Percentiles rank a stretch among this genome's conserved stretches.
These are phyloP conservation scores for Coccomyxa sp. DNA, from an alignment of 139 green algal species.

Conservation along the genomic window DNA sequence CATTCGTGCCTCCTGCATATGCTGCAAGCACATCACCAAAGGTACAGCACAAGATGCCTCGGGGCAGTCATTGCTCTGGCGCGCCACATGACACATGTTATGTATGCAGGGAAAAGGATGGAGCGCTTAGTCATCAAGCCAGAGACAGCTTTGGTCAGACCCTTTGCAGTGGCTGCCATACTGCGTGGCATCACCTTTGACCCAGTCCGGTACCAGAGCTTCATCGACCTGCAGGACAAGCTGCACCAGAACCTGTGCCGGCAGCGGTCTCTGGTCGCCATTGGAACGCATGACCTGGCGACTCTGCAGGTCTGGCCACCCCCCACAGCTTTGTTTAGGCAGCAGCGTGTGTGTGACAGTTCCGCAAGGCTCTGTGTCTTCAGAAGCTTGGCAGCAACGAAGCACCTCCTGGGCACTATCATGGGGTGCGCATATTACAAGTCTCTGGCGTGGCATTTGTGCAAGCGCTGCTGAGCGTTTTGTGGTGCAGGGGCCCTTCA, in stretches of 20 bases:
- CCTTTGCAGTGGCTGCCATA: constrained; percentile 93
- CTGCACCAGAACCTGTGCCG: constrained; percentile 98
- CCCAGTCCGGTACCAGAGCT: constrained; percentile 79
- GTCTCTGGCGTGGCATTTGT: no score
- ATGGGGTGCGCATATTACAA: no score
- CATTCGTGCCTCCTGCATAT: background rate
- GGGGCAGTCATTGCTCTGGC: background rate
- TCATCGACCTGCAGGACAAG: constrained; percentile 99
- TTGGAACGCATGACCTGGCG: constrained; percentile 96
- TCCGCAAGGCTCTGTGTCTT: no score
- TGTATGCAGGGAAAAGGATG: constrained; percentile 43
- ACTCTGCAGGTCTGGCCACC: constrained; percentile 47
- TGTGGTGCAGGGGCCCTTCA: constrained; percentile 87
- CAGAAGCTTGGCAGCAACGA: no score
- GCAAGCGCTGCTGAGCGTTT: no score
- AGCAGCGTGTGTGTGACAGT: no score
- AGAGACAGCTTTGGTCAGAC: constrained; percentile 91
- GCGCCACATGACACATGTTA: background rate
- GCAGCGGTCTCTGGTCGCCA: constrained; percentile 92
- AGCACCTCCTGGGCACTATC: no score
- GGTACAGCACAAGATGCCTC: no score
- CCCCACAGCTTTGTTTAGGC: no score
- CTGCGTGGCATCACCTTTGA: constrained; percentile 90
- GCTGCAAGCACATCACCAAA: background rate
- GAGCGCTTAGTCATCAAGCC: constrained; percentile 71